Conservation (phyloP, 1,284 basidiomycete genomes). For the Ceratobasidium sp. region DNA sequence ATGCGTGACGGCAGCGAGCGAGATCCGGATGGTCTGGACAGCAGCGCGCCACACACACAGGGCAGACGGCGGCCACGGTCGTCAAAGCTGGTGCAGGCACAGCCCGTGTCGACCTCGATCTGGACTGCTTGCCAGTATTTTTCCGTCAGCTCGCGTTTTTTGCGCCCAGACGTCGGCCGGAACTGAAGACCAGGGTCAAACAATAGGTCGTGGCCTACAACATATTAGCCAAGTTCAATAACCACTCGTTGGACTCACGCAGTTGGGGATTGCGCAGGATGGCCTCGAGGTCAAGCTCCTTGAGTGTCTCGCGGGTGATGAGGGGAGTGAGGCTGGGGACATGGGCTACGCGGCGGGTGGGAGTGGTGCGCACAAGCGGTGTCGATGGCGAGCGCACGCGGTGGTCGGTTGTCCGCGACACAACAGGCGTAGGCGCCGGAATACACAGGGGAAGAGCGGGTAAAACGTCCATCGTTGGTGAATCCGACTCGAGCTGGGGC, state of each 20-base stretch:
- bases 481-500: neutral
- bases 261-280: constrained; percentile 90
- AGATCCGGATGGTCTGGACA: constrained; percentile 50
- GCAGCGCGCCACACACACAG: constrained; percentile 64
- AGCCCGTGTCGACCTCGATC: constrained; percentile 79
- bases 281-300: constrained; percentile 83
- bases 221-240: constrained; percentile 45
- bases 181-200: constrained; percentile 82
- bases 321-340: constrained; percentile 71
- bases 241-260: constrained; percentile 56
- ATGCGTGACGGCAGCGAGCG: constrained; percentile 63
- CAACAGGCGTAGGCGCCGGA: neutral
- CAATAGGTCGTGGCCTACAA: constrained; percentile 81
- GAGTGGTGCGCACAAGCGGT: constrained; percentile 15
- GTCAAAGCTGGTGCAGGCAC: constrained; percentile 84
- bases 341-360: constrained; percentile 26
- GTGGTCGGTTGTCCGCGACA: neutral
- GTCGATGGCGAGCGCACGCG: constrained; percentile 30
- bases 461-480: neutral
- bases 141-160: constrained; percentile 77
- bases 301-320: constrained; percentile 82
- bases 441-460: neutral
- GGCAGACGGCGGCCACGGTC: constrained; percentile 60
- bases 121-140: constrained; percentile 85
- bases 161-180: constrained; percentile 69